A percentile compares a stretch with the other conserved stretches of the same genome.
Evolutionary conservation across 331 rosid species (phyloP).

Genomic region (Cydonia oblonga): DNA sequence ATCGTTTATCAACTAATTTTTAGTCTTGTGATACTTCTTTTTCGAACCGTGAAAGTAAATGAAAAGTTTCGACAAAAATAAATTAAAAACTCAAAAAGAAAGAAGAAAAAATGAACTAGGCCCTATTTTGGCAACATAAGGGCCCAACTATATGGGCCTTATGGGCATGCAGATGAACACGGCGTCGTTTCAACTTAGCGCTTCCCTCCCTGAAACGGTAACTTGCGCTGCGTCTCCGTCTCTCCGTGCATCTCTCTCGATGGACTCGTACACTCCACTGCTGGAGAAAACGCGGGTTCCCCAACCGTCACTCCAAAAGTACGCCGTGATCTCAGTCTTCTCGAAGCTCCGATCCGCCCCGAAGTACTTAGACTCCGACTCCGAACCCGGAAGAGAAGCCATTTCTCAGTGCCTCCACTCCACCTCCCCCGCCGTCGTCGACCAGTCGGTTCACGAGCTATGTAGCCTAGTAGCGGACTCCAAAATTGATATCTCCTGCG

Average conservation of each 20-base stretch:
- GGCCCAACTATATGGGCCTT: neutral
- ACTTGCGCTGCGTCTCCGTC: neutral
- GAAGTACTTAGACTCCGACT: slow-evolving; percentile 43
- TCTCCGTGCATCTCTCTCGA: neutral
- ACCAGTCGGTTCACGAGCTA: slow-evolving; percentile 72
- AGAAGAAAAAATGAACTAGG: too few species aligned
- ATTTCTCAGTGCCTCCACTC: slow-evolving; percentile 67
- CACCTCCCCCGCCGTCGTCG: slow-evolving; percentile 62
- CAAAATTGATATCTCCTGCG: slow-evolving; percentile 31
- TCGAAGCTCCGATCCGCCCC: slow-evolving; percentile 72
- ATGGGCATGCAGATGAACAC: neutral
- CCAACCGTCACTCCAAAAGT: slow-evolving; percentile 73
- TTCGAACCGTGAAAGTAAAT: too few species aligned
- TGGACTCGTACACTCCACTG: slow-evolving; percentile 56
- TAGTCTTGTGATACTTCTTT: too few species aligned
- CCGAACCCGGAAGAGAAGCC: slow-evolving; percentile 67
- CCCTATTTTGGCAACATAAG: neutral
- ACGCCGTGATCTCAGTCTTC: slow-evolving; percentile 66
- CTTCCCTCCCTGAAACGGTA: slow-evolving; percentile 15
- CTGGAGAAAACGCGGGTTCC: slow-evolving; percentile 67
- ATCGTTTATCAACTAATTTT: too few species aligned
- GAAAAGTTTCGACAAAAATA: too few species aligned
- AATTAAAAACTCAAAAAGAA: too few species aligned
- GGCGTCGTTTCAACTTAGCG: neutral
- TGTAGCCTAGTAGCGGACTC: slow-evolving; percentile 66